These are phyloP conservation scores for Iris macrosiphon DNA, from an alignment of 106 monocot species.

Conservation along the genomic window DNA sequence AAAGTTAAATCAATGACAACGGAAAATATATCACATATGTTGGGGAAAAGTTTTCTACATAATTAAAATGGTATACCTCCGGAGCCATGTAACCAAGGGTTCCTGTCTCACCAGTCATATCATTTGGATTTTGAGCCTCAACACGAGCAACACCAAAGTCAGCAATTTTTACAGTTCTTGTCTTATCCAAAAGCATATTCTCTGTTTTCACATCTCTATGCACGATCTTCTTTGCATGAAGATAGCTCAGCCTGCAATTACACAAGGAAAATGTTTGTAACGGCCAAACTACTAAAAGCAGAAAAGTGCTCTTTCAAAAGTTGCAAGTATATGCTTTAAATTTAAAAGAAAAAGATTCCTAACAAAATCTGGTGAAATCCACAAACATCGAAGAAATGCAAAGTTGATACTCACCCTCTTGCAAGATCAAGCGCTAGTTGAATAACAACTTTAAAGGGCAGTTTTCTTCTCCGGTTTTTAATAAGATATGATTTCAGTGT, in stretches of 20 bases:
- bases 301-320: background rate
- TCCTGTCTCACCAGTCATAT: slow-evolving; percentile 58
- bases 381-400: background rate
- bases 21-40: background rate
- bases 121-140: slow-evolving; percentile 49
- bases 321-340: background rate
- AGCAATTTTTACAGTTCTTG: slow-evolving; percentile 41
- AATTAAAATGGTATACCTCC: slow-evolving; percentile 24
- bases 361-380: too few relatives aligned
- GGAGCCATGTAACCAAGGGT: slow-evolving; percentile 64
- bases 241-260: slow-evolving; percentile 37
- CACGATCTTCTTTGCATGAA: slow-evolving; percentile 54
- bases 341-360: too few relatives aligned
- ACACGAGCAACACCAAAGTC: slow-evolving; percentile 56
- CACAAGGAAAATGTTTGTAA: slow-evolving; percentile 1
- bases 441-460: slow-evolving; percentile 33
- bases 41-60: background rate
- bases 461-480: slow-evolving; percentile 27
- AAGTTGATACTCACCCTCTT: slow-evolving; percentile 24
- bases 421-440: slow-evolving; percentile 35
- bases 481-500: slow-evolving; percentile 35
- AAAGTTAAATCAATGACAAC: too few relatives aligned
- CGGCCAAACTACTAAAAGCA: too few relatives aligned
- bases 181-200: slow-evolving; percentile 55
- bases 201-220: slow-evolving; percentile 63